phyloP scores from a whole-genome alignment of 805 yeast genomes.

The Starmerella potacharoeniae region DNA sequence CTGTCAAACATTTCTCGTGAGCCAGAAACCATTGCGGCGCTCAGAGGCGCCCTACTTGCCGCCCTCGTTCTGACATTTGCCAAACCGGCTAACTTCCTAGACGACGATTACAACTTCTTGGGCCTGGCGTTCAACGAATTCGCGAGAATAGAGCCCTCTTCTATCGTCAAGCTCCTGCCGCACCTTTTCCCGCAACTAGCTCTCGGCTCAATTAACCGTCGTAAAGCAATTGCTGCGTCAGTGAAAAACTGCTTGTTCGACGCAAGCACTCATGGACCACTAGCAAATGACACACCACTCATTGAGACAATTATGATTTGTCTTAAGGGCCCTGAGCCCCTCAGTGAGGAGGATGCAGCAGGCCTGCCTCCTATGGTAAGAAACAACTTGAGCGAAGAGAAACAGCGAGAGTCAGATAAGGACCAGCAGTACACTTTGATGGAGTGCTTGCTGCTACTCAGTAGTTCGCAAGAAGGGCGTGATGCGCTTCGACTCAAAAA shows the following conservation, averaged over 20 bases:
- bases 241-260: constrained; percentile 85
- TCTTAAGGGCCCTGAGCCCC: constrained; percentile 59
- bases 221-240: constrained; percentile 88
- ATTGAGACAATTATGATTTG: constrained; percentile 77
- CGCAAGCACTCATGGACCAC: constrained; percentile 47
- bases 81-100: constrained; percentile 1
- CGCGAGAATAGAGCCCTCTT: constrained; percentile 44
- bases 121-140: constrained; percentile 83
- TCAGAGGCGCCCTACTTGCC: constrained; percentile 51
- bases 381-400: constrained; percentile 65
- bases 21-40: constrained; percentile 46
- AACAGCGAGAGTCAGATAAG: constrained; percentile 59
- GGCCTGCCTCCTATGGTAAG: constrained; percentile 72
- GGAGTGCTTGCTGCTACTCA: constrained; percentile 67
- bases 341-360: constrained; percentile 75
- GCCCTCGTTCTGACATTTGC: constrained; percentile 60
- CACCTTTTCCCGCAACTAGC: constrained; percentile 75
- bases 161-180: constrained; percentile 53
- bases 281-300: constrained; percentile 54
- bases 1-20: constrained; percentile 78
- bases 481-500: constrained; percentile 68
- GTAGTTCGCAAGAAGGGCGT: constrained; percentile 64
- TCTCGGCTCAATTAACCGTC: constrained; percentile 59
- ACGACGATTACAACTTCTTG: constrained; percentile 72
- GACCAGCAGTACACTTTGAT: constrained; percentile 58